A percentile compares a stretch with the other conserved stretches of the same genome.
phyloP scores from a whole-genome alignment of 768 basidiomycete genomes.

The Rhodotorula sphaerocarpa region DNA sequence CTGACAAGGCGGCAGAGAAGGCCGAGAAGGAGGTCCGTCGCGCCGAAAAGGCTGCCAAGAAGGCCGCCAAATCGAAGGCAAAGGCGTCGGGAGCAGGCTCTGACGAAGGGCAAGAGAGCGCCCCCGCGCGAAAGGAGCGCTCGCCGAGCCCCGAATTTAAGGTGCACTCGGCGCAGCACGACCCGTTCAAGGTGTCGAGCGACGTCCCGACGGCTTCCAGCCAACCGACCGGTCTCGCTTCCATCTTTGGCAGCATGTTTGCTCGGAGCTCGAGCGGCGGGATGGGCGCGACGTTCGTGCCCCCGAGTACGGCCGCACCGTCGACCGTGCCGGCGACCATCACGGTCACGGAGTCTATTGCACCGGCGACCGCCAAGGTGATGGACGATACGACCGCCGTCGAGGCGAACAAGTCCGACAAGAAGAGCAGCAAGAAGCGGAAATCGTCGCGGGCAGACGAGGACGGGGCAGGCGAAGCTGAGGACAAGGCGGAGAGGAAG shows the following conservation, averaged over 20 bases:
- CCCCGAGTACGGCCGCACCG: not conserved
- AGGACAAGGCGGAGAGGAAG: not conserved
- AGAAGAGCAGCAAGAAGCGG: not conserved
- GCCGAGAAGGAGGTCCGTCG: constrained; percentile 6
- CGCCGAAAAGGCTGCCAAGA: not conserved
- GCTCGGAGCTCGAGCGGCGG: constrained; percentile 5
- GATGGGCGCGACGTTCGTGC: constrained; percentile 18
- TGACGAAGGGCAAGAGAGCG: not conserved
- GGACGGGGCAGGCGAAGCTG: too few species aligned
- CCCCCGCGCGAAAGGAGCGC: not conserved
- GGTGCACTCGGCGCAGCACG: constrained; percentile 16
- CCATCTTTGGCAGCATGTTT: constrained; percentile 17
- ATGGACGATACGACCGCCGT: not conserved
- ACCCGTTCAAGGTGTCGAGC: constrained; percentile 19
- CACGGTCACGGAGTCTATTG: not conserved
- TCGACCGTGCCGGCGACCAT: not conserved
- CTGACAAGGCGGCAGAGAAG: constrained; percentile 2
- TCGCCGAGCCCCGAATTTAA: constrained; percentile 24
- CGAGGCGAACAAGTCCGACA: not conserved
- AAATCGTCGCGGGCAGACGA: too few species aligned
- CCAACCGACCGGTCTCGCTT: not conserved
- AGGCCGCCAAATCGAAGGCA: not conserved
- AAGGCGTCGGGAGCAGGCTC: too few species aligned
- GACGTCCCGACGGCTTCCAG: not conserved
- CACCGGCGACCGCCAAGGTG: not conserved